Conservation (phyloP, 495 filamentous ascomycete species). For the Penicillium fimorum region DNA sequence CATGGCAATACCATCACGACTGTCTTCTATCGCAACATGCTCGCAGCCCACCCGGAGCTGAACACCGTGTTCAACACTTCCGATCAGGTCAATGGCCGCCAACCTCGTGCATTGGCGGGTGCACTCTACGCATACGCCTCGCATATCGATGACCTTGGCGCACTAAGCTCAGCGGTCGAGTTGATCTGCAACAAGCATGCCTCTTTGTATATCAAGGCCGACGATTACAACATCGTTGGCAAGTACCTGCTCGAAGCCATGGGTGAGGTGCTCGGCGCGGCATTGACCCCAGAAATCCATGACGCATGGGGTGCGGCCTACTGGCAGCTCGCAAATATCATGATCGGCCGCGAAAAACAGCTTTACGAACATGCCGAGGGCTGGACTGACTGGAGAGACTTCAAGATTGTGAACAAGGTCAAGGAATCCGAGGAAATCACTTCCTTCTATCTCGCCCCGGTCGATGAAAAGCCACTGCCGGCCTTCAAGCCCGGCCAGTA, state of each 20-base stretch:
- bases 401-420: conserved; percentile 62
- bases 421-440: conserved; percentile 63
- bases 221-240: conserved; percentile 67
- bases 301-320: conserved; percentile 73
- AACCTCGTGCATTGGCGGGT: conserved; percentile 62
- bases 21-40: conserved; percentile 67
- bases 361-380: conserved; percentile 55
- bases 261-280: conserved; percentile 62
- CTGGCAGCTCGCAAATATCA: conserved; percentile 65
- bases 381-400: conserved; percentile 66
- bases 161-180: conserved; percentile 61
- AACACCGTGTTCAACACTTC: conserved; percentile 66
- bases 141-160: conserved; percentile 67
- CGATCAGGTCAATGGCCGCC: conserved; percentile 63
- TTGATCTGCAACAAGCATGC: conserved; percentile 75
- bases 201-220: conserved; percentile 65
- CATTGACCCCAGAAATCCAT: conserved; percentile 62
- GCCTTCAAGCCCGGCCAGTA: conserved; percentile 67
- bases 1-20: conserved; percentile 66
- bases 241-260: conserved; percentile 67
- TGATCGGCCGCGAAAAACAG: conserved; percentile 62
- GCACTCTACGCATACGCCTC: conserved; percentile 69
- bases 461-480: conserved; percentile 60
- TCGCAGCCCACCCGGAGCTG: conserved; percentile 58
- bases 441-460: conserved; percentile 68